phyloP scores from a whole-genome alignment of 345 rosid species.

The Eucalyptus tenuipes region DNA sequence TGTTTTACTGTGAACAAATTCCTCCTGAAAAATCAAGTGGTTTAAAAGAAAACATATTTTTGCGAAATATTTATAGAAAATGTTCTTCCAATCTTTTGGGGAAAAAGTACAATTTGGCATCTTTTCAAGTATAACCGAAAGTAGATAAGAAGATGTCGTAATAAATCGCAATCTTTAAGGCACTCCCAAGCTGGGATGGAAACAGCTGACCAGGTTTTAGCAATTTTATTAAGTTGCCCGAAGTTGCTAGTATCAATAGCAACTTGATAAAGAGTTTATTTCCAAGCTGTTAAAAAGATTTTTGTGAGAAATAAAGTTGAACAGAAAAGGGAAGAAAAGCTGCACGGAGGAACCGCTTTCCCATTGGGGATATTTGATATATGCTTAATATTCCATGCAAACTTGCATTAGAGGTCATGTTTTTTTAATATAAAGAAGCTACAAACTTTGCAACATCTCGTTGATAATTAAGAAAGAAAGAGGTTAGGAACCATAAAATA shows the following conservation, averaged over 20 bases:
- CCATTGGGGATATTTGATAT: not conserved
- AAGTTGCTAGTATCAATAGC: not conserved
- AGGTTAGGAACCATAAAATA: not conserved
- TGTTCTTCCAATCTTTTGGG: not conserved
- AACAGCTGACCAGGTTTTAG: not conserved
- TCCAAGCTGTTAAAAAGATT: not conserved
- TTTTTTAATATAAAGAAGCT: not conserved
- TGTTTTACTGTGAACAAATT: not conserved
- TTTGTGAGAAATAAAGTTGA: not conserved
- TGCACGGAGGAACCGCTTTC: not conserved
- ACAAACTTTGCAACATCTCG: too few species aligned
- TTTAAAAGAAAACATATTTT: not conserved
- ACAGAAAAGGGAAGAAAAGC: not conserved
- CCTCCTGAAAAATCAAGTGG: not conserved
- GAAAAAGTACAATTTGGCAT: not conserved
- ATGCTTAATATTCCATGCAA: not conserved
- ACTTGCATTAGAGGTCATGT: not conserved
- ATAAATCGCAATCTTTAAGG: not conserved
- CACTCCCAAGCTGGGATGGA: not conserved
- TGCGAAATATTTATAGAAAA: not conserved
- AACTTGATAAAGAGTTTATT: not conserved
- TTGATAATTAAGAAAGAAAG: not conserved
- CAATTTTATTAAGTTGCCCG: not conserved
- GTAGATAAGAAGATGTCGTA: not conserved
- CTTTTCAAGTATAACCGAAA: not conserved